Base-by-base conservation (phyloP, 495 filamentous ascomycete genomes). In the Diplogelasinospora grovesii region DNA sequence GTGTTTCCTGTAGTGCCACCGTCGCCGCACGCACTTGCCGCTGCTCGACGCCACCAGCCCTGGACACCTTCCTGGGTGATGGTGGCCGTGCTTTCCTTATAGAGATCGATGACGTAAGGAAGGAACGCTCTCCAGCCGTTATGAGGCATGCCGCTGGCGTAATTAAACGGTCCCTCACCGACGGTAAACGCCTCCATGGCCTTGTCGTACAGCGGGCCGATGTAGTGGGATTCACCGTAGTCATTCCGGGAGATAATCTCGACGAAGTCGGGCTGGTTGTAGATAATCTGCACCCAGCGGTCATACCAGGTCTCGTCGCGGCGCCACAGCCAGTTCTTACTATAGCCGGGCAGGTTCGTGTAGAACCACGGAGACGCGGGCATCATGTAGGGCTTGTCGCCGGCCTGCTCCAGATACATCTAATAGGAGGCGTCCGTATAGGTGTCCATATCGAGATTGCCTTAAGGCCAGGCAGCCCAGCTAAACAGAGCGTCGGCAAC, bases 291-390 rank as follows among this genome's bases (percentile, higher is more conserved):
- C 31, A 73, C 57, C 84, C 82, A 89, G 13, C 83, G 76, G 40
- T 78, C 68, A 30, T 72, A 73, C 82, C 81, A 86, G 2, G 84
- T 57, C 30, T 73, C 66, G 45, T 83, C 83, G 15, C 77, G 72
- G 4, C 71, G 69, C 63, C 76, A 83, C 14, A 81, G 63, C 81
- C 81, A 85, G 44, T 83, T 83, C 58, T 86, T 86, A 45, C 61
- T 61, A 46, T 69, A 82, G 21, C 70, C 65, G 0, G 81, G 77
- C 15, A 85, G 63, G 40, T 81, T 48, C 1, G 52, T 61, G 50
- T 79, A 87, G 61, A 86, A 85, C 78, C 78, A 86, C 3, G 82
- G 82, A 3, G 77, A 76, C 4, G 82, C 74, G 15, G 74, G 70
- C 81, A 85, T 84, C 80, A 86, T 86, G 60, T 78, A 48, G 8